These are phyloP conservation scores for Tephrocybe sp. DNA, from an alignment of 768 basidiomycete species.

Conservation along the genomic window DNA sequence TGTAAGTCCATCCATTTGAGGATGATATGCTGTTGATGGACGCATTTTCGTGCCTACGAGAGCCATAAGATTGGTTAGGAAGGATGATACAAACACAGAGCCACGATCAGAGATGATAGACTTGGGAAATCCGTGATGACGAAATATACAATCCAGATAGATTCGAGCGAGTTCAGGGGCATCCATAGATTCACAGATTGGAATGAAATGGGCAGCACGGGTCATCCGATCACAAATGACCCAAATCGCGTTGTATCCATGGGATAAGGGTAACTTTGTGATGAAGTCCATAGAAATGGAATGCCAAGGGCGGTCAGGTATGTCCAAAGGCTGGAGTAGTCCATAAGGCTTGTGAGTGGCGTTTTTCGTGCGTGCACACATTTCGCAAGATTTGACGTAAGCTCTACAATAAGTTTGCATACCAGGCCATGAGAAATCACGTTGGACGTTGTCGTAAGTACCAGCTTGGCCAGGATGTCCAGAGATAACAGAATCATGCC, in stretches of 20 bases:
- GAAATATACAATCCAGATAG: slow-evolving; percentile 35
- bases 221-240: slow-evolving; percentile 42
- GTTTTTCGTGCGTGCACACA: slow-evolving; percentile 32
- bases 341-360: slow-evolving; percentile 36
- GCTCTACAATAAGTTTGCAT: slow-evolving; percentile 14
- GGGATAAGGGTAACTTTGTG: slow-evolving; percentile 36
- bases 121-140: slow-evolving; percentile 31
- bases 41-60: slow-evolving; percentile 10
- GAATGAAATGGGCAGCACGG: slow-evolving; percentile 42
- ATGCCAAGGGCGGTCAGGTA: slow-evolving; percentile 33
- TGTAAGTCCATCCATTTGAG: slow-evolving; percentile 14
- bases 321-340: slow-evolving; percentile 32
- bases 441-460: slow-evolving; percentile 30
- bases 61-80: slow-evolving; percentile 21
- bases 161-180: slow-evolving; percentile 31
- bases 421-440: slow-evolving; percentile 43
- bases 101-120: slow-evolving; percentile 34
- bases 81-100: slow-evolving; percentile 31
- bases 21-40: slow-evolving; percentile 40
- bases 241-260: slow-evolving; percentile 34
- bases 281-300: slow-evolving; percentile 44
- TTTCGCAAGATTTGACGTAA: slow-evolving; percentile 34
- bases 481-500: slow-evolving; percentile 31
- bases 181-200: slow-evolving; percentile 26
- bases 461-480: slow-evolving; percentile 25